phyloP scores from a whole-genome alignment of 257 asterid genomes.

The Solanum habrochaites region DNA sequence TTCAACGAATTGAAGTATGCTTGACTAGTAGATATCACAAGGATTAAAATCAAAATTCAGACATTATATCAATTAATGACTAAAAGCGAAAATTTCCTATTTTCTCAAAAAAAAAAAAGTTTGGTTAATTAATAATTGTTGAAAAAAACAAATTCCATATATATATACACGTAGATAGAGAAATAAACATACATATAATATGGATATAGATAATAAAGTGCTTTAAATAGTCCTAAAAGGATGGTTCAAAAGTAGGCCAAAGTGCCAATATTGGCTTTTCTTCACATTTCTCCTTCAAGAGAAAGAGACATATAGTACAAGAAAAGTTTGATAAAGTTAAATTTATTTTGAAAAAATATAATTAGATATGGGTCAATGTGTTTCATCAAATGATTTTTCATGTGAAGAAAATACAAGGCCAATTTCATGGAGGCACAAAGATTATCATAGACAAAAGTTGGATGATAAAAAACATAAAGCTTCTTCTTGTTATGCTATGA shows the following conservation, averaged over 20 bases:
- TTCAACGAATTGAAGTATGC: background rate
- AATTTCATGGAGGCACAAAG: background rate
- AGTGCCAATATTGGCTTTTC: too few relatives aligned
- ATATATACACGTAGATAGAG: background rate
- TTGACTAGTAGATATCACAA: background rate
- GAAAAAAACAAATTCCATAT: background rate
- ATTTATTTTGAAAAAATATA: background rate
- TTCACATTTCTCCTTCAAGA: too few relatives aligned
- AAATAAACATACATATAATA: background rate
- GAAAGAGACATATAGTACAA: background rate
- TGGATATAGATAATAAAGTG: background rate
- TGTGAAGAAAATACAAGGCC: background rate
- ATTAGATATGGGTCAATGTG: conserved; percentile 11
- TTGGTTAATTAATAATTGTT: background rate
- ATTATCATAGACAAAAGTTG: background rate
- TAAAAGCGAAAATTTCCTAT: background rate
- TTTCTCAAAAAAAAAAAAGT: background rate
- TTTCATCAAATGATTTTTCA: background rate
- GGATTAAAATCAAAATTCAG: background rate
- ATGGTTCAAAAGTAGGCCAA: too few relatives aligned
- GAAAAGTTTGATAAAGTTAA: background rate
- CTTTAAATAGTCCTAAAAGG: background rate
- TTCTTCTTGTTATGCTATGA: conserved; percentile 3
- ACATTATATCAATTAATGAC: background rate
- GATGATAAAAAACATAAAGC: background rate